phyloP scores from a whole-genome alignment of 371 early-diverging fungal genomes.

The Choanephora cucurbitarum region DNA sequence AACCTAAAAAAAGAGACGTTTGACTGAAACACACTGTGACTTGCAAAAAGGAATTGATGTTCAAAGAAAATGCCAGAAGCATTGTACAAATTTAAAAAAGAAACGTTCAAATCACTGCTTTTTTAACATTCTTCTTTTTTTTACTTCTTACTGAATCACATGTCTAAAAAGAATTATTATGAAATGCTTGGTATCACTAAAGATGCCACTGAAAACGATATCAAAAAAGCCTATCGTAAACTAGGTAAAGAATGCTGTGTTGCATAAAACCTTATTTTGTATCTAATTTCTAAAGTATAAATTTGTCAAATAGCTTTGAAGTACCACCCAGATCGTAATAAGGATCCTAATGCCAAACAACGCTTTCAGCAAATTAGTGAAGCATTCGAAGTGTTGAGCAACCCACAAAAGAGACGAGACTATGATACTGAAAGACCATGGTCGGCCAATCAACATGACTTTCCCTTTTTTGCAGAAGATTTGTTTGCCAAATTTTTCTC shows the following conservation, averaged over 20 bases:
- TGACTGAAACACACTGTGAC: not conserved
- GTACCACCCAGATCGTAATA: conserved; percentile 56
- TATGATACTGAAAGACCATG: conserved; percentile 5
- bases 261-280: not conserved
- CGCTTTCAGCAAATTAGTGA: conserved; percentile 68
- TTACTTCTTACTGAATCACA: not conserved
- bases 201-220: conserved; percentile 79
- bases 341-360: conserved; percentile 31
- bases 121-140: not conserved
- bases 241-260: conserved; percentile 35
- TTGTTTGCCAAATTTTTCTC: conserved; percentile 88
- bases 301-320: conserved; percentile 34
- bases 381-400: conserved; percentile 97
- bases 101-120: not conserved
- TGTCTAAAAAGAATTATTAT: conserved; percentile 80
- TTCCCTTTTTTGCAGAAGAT: conserved; percentile 71
- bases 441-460: not conserved
- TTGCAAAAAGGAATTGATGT: not conserved
- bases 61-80: conserved; percentile 11
- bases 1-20: too few relatives aligned
- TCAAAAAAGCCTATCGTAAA: conserved; percentile 93
- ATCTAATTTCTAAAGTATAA: not conserved
- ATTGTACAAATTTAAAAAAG: conserved; percentile 2
- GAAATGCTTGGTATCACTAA: conserved; percentile 84
- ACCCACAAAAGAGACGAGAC: conserved; percentile 64